Evolutionary conservation across 768 basidiomycete genomes (phyloP), one percentile per base, ranked within the genome.

Genomic region (Tulasnella sp.): DNA sequence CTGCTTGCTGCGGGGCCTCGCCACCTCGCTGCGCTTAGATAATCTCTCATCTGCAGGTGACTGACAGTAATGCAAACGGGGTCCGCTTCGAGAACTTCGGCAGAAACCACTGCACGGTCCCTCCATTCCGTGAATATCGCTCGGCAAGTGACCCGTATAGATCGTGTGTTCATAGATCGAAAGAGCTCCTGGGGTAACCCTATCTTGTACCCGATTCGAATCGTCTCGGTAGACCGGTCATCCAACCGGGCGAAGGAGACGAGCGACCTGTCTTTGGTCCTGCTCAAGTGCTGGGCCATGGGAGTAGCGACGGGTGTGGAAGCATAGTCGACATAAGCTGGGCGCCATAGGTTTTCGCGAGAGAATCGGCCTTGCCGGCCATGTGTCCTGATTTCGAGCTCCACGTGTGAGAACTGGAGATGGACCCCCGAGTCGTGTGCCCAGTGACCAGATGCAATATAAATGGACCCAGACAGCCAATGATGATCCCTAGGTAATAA

Each of bases 41-140:
- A 56, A 27, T 56, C 55, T 13, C 27, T 19, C 55, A 56, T 56
- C 41, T 27, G 55, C 23, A 56, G 55, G n/a, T 43, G 24, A 21
- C 55, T 56, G 44, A 56, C 55, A 34, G 55, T 43, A 24, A 56
- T 44, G 44, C 29, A 43, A 24, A 47, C 4, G 15, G 55, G 55
- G 55, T 59, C 58, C 3, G 58, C 58, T 43, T 59, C 58, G 30
- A 59, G n/a, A 30, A 59, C 58, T 15, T 59, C 58, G 11, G 58
- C 49, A 19, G 45, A 27, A 19, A 38, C 32, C 23, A 59, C 58
- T 34, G 27, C 30, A 19, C 32, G 26, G 29, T 32, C 45, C 24
- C 32, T 59, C 50, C 50, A 49, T 34, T 51, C 58, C 9, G 49
- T 30, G 50, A 59, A 59, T 44, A 59, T 51, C 2, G 58, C 58